Evolutionary conservation across 2,329 filamentous ascomycete genomes (phyloP).

Genomic region (Akanthomyces lecanii): DNA sequence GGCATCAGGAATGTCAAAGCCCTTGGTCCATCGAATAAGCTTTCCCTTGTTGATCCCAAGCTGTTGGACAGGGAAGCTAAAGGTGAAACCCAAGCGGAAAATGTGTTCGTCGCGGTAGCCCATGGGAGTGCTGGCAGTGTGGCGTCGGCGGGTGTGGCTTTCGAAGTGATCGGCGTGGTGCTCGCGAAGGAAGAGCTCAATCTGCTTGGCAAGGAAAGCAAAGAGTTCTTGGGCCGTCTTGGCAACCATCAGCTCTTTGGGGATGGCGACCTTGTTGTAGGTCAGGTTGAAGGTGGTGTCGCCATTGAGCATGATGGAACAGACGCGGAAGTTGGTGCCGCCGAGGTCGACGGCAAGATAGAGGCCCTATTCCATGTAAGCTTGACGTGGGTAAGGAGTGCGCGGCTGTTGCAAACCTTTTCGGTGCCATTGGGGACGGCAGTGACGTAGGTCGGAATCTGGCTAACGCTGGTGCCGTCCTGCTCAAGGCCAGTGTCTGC

Average conservation of each 20-base stretch:
- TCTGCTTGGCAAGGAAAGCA: slow-evolving; percentile 86
- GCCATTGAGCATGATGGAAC: slow-evolving; percentile 88
- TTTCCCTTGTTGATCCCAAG: slow-evolving; percentile 91
- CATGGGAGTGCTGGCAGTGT: slow-evolving; percentile 54
- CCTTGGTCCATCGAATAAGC: slow-evolving; percentile 96
- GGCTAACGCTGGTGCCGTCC: slow-evolving; percentile 78
- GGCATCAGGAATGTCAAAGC: slow-evolving; percentile 93
- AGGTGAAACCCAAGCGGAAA: slow-evolving; percentile 96
- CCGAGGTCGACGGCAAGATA: slow-evolving; percentile 98
- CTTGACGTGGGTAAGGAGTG: neutral
- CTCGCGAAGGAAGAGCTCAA: slow-evolving; percentile 78
- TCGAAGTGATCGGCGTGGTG: slow-evolving; percentile 88
- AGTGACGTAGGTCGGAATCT: slow-evolving; percentile 97
- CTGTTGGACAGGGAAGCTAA: slow-evolving; percentile 95
- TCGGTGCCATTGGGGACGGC: slow-evolving; percentile 95
- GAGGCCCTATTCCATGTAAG: slow-evolving; percentile 59
- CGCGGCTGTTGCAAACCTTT: slow-evolving; percentile 57
- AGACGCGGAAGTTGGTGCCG: slow-evolving; percentile 97
- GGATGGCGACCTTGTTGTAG: slow-evolving; percentile 88
- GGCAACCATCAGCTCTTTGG: slow-evolving; percentile 83
- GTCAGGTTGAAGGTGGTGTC: slow-evolving; percentile 93
- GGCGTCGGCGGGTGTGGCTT: slow-evolving; percentile 60
- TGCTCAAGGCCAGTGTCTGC: slow-evolving; percentile 75
- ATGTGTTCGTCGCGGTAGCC: slow-evolving; percentile 68
- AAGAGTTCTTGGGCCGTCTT: slow-evolving; percentile 85